phyloP scores from a whole-genome alignment of 805 yeast genomes.

The Wickerhamiella sergipiensis region DNA sequence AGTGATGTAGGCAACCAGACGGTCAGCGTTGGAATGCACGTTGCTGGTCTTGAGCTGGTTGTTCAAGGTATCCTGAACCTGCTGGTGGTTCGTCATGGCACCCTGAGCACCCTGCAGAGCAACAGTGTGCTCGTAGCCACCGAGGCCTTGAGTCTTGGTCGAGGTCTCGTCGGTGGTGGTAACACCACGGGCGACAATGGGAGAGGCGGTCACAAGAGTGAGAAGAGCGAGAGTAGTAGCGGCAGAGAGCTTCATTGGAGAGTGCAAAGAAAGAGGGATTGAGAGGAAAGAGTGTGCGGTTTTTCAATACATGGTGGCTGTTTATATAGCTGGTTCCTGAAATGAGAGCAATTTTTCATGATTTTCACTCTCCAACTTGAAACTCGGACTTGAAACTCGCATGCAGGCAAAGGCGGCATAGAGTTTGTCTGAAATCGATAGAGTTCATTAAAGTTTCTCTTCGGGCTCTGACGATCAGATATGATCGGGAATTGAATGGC shows the following conservation, averaged over 20 bases:
- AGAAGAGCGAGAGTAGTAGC: neutral
- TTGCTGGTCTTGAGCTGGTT: slow-evolving; percentile 4
- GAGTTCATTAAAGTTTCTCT: too few relatives aligned
- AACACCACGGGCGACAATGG: neutral
- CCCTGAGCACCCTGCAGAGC: slow-evolving; percentile 9
- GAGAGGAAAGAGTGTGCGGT: too few relatives aligned
- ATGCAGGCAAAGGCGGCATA: too few relatives aligned
- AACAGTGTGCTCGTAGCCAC: slow-evolving; percentile 1
- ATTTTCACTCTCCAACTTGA: too few relatives aligned
- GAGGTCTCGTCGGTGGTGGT: neutral
- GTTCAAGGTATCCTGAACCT: slow-evolving; percentile 12
- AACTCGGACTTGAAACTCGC: too few relatives aligned
- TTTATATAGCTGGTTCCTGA: too few relatives aligned
- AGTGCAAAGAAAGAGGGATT: neutral
- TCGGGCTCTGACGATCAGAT: too few relatives aligned
- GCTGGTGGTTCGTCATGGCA: slow-evolving; percentile 12
- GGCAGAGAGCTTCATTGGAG: neutral
- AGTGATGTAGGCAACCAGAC: slow-evolving; percentile 17
- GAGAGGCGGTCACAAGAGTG: neutral
- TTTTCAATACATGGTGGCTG: too few relatives aligned
- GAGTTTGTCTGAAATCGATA: too few relatives aligned
- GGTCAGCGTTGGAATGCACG: slow-evolving; percentile 9
- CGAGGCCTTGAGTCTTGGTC: neutral
- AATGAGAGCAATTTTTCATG: too few relatives aligned
- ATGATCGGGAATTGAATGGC: too few relatives aligned